Evolutionary conservation across 345 rosid genomes (phyloP).

Genomic region (Corymbia maculata): DNA sequence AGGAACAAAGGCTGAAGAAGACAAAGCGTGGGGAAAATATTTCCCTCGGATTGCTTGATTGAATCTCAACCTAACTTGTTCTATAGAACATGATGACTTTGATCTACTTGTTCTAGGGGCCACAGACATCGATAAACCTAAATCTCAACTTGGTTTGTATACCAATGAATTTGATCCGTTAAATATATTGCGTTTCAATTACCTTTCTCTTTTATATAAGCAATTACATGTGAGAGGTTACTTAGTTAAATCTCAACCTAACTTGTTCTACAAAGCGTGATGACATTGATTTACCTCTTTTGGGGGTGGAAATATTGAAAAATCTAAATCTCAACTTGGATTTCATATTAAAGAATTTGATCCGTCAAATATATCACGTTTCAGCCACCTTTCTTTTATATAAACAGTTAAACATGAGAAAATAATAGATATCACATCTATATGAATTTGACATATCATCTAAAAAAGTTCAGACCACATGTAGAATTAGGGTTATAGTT

Average conservation of each 20-base stretch:
- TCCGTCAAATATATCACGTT: fast-evolving
- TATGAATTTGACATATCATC: neutral
- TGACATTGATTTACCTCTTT: neutral
- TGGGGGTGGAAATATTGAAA: neutral
- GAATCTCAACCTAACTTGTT: neutral
- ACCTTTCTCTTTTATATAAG: neutral
- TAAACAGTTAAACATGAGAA: neutral
- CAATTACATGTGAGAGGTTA: neutral
- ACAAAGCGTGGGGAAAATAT: neutral
- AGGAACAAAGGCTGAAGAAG: neutral
- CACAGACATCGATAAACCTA: neutral
- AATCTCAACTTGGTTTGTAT: neutral
- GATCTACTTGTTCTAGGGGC: neutral
- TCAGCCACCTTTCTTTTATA: neutral
- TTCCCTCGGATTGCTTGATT: neutral
- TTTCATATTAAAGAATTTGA: neutral
- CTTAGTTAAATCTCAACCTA: neutral
- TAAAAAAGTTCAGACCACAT: neutral
- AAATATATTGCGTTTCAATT: neutral
- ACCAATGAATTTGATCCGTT: no score
- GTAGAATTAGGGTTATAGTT: neutral
- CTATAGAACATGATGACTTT: neutral
- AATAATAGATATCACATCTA: neutral
- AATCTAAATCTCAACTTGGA: neutral
- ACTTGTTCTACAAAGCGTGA: neutral